Evolutionary conservation across 768 basidiomycete species (phyloP).

Genomic region (Agrocybe chaxingu): DNA sequence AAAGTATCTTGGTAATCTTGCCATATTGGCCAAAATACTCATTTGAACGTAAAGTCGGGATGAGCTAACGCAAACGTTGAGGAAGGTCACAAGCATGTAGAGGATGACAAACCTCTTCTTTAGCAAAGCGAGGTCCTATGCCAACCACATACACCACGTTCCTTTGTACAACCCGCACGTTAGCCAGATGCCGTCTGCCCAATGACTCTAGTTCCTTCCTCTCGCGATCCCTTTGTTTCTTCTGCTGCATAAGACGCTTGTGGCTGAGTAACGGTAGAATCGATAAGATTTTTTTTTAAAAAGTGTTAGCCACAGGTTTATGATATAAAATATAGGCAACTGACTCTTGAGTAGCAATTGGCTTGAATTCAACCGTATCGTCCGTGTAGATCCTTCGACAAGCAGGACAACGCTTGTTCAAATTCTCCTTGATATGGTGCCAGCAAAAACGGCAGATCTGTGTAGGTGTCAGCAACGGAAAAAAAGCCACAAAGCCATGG

Average conservation of each 20-base stretch:
- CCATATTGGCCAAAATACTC: conserved; percentile 99
- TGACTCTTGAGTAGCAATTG: conserved; percentile 93
- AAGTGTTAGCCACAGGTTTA: neutral
- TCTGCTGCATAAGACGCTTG: conserved; percentile 91
- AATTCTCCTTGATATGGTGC: conserved; percentile 95
- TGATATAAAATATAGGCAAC: conserved; percentile 28
- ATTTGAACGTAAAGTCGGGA: conserved; percentile 87
- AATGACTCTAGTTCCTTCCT: conserved; percentile 91
- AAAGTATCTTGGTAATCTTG: conserved; percentile 92
- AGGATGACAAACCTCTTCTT: conserved; percentile 80
- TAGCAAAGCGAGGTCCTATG: conserved; percentile 89
- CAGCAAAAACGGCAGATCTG: conserved; percentile 99
- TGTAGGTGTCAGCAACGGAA: neutral
- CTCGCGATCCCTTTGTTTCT: conserved; percentile 91
- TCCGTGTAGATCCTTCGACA: conserved; percentile 93
- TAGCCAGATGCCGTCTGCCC: conserved; percentile 82
- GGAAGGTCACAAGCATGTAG: conserved; percentile 8
- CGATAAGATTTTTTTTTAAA: conserved; percentile 13
- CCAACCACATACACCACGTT: conserved; percentile 96
- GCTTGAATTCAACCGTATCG: conserved; percentile 91
- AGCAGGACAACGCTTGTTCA: conserved; percentile 95
- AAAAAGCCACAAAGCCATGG: conserved; percentile 9
- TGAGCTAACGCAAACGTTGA: conserved; percentile 49
- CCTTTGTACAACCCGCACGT: conserved; percentile 94
- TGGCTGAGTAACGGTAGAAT: conserved; percentile 51